Conservation (phyloP, 495 filamentous ascomycete species). For the Chaetomium cochliodes region DNA sequence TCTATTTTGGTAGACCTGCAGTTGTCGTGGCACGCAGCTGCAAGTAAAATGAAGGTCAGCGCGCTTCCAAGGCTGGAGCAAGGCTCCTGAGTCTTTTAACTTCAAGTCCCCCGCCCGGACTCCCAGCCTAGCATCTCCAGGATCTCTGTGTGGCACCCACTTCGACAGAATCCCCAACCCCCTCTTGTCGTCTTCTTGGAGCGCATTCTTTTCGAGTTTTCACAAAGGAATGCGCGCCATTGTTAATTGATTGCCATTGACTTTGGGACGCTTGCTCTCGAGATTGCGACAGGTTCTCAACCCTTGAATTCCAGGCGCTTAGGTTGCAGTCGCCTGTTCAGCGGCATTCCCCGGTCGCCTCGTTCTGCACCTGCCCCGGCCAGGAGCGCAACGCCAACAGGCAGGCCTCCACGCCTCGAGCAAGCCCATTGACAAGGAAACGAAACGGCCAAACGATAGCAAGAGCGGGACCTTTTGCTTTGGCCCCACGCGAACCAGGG, state of each 20-base stretch:
- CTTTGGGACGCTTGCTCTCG: background rate
- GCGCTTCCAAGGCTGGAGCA: background rate
- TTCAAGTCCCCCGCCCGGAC: slow-evolving; percentile 1
- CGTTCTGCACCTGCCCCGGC: background rate
- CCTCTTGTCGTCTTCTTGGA: background rate
- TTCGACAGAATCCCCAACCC: background rate
- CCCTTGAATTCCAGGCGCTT: background rate
- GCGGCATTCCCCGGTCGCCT: background rate
- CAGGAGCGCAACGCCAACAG: background rate
- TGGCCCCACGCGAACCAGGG: slow-evolving; percentile 11
- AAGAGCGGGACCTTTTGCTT: background rate
- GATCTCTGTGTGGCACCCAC: background rate
- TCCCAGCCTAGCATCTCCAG: slow-evolving; percentile 8
- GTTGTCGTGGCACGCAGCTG: slow-evolving; percentile 30
- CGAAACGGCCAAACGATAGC: slow-evolving; percentile 13
- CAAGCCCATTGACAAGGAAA: slow-evolving; percentile 1
- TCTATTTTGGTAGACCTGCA: slow-evolving; percentile 23
- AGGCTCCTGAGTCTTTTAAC: background rate
- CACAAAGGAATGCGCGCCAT: background rate
- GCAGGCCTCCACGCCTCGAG: background rate
- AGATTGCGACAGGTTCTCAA: background rate
- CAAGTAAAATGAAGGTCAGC: slow-evolving; percentile 29
- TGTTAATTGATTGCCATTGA: background rate
- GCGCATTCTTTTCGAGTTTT: background rate
- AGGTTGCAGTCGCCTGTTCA: background rate